phyloP scores from a whole-genome alignment of 257 asterid genomes.

The Solanum chiquidenum region DNA sequence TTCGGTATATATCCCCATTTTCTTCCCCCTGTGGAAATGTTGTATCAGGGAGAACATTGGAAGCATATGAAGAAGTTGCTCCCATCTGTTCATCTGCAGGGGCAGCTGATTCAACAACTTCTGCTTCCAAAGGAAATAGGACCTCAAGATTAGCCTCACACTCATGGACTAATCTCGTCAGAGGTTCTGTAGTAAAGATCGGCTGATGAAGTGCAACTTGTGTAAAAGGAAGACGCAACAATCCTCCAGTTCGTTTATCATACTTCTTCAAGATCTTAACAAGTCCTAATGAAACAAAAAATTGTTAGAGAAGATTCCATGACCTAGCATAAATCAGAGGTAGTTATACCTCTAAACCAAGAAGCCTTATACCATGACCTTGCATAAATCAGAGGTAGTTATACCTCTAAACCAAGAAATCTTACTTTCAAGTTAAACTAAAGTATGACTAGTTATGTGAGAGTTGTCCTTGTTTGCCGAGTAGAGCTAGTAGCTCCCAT shows the following conservation, averaged over 20 bases:
- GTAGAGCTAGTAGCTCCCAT: not conserved
- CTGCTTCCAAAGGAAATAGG: conserved; percentile 64
- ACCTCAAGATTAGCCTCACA: conserved; percentile 79
- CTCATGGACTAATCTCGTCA: conserved; percentile 61
- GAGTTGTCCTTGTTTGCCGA: not conserved
- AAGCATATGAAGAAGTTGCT: conserved; percentile 4
- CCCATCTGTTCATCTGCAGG: conserved; percentile 9
- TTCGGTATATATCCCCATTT: conserved; percentile 44
- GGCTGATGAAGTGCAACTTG: conserved; percentile 78
- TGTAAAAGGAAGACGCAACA: conserved; percentile 59
- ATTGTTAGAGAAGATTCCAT: not conserved
- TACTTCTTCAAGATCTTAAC: conserved; percentile 85
- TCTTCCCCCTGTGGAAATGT: conserved; percentile 38
- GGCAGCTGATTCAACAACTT: conserved; percentile 51
- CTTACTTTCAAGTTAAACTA: not conserved
- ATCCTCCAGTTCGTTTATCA: conserved; percentile 79
- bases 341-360: not conserved
- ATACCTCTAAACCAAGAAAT: not conserved
- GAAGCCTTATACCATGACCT: not conserved
- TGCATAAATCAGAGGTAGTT: not conserved
- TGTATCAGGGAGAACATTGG: conserved; percentile 13
- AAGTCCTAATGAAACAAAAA: conserved; percentile 35
- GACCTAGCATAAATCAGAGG: not conserved
- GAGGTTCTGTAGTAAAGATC: conserved; percentile 70
- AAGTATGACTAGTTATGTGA: not conserved